These are phyloP conservation scores for Endotrypanum monterogeii DNA, from an alignment of 208 protist genomes.

Conservation along the genomic window DNA sequence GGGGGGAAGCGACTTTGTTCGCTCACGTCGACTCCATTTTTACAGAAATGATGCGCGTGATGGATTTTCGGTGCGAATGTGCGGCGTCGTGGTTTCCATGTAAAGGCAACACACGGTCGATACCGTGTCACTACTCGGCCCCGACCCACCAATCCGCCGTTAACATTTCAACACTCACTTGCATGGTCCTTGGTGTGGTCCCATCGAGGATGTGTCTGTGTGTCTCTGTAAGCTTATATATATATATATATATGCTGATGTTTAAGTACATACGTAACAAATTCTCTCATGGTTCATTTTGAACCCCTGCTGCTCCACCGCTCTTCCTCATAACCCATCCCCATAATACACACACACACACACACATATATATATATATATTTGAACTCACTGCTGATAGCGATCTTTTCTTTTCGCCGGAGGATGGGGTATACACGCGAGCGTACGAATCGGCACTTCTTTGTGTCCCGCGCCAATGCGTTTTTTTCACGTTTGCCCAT, in stretches of 20 bases:
- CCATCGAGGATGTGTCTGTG: too few relatives aligned
- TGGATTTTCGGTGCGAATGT: too few relatives aligned
- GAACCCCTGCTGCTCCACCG: not conserved
- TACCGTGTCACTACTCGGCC: too few relatives aligned
- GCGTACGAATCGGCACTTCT: slow-evolving; percentile 89
- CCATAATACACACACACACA: not conserved
- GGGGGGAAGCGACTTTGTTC: not conserved
- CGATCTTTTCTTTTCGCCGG: not conserved
- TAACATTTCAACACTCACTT: not conserved
- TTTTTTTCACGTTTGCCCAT: slow-evolving; percentile 91
- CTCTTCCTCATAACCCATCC: not conserved
- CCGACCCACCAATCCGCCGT: too few relatives aligned
- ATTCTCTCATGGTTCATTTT: too few relatives aligned
- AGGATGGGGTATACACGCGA: slow-evolving; percentile 85
- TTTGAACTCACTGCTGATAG: not conserved
- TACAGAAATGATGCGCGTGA: too few relatives aligned
- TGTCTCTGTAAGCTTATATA: too few relatives aligned
- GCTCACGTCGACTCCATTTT: too few relatives aligned
- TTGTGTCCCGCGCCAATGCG: slow-evolving; percentile 83
- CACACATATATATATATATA: not conserved
- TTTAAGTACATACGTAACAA: too few relatives aligned
- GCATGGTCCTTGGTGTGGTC: not conserved
- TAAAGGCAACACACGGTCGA: too few relatives aligned
- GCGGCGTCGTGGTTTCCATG: too few relatives aligned
- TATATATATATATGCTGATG: too few relatives aligned